Base-by-base conservation (phyloP, 495 filamentous ascomycete species). In the Xylaria curta region DNA sequence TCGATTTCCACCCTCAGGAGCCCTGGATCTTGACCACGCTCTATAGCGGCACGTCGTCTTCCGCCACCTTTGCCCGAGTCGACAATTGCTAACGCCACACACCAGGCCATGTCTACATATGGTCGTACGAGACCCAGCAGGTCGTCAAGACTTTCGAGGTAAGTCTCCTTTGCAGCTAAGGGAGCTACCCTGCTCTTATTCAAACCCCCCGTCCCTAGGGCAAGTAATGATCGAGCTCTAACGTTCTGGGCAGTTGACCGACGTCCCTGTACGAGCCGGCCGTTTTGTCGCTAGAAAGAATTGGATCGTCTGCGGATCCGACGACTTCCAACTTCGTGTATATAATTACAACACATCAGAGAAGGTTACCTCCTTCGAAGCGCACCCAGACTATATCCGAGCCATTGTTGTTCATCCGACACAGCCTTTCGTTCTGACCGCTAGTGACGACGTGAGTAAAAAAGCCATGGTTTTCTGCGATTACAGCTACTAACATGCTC, bases 281-380 rank as follows among this genome's bases (percentile, higher is more conserved):
- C 93, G 97, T 72, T 99, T 99, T 82, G 89, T 99, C 80, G 94
- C 97, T 75, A 89, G 96, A 72, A 98, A 98, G 89, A 98, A 98
- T 82, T 98, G 97, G 97, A 97, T 99, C 76, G 95, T 97, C 54
- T 97, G 94, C 82, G 96, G 96, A 74, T 97, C 94, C 58, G 96
- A 99, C 85, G 96, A 98, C 86, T 99, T 98, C 87, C 95, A 98
- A 81, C 86, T 97, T 44, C 91, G 94, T 68, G 93, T 96, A 74
- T 75, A 97, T 87, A 98, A 98, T 83, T 99, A 98, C 88, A 99
- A 99, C 82, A 99, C 96, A 68, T 97, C 94, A 73, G 96, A 99
- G 82, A 98, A 98, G 88, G 97, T 99, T 77, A 95, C 97, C 13
- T 93, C 93, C 12, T 98, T 98, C 79, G 97, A 99, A 86, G 96